phyloP scores from a whole-genome alignment of 768 basidiomycete species.

The Suillus brevipes region DNA sequence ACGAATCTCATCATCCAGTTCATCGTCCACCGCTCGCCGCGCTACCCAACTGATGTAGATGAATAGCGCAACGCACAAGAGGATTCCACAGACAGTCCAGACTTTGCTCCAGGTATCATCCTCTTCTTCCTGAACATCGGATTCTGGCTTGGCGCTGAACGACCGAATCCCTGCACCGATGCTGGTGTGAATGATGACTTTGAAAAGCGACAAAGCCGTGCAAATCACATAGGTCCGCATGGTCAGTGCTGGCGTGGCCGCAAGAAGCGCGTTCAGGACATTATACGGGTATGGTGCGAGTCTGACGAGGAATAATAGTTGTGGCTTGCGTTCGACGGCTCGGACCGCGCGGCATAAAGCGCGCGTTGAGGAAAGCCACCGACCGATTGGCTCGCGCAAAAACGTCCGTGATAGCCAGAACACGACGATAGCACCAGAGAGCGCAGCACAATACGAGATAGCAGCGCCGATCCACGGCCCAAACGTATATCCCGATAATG shows the following conservation, averaged over 20 bases:
- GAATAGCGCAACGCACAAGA: slow-evolving; percentile 72
- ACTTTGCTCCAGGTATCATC: slow-evolving; percentile 50
- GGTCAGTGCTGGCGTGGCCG: slow-evolving; percentile 80
- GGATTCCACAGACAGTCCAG: slow-evolving; percentile 70
- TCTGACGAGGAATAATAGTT: slow-evolving; percentile 87
- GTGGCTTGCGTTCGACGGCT: slow-evolving; percentile 85
- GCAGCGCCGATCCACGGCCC: slow-evolving; percentile 82
- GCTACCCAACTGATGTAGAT: slow-evolving; percentile 82
- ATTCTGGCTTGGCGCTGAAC: slow-evolving; percentile 61
- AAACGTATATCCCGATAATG: slow-evolving; percentile 89
- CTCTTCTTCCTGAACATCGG: slow-evolving; percentile 37
- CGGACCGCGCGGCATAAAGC: slow-evolving; percentile 80
- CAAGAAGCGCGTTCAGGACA: slow-evolving; percentile 92
- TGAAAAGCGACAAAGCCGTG: slow-evolving; percentile 84
- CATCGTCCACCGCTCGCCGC: slow-evolving; percentile 62
- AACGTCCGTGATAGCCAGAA: slow-evolving; percentile 78
- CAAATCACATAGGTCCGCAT: slow-evolving; percentile 76
- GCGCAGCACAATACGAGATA: slow-evolving; percentile 85
- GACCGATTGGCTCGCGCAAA: slow-evolving; percentile 68
- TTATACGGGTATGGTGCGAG: slow-evolving; percentile 93
- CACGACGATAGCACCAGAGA: slow-evolving; percentile 81
- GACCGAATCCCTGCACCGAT: slow-evolving; percentile 84
- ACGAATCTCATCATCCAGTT: slow-evolving; percentile 43
- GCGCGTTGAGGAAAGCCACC: slow-evolving; percentile 67
- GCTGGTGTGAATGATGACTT: slow-evolving; percentile 88